Evolutionary conservation across 441 rosid species (phyloP).

Genomic region (Bruguiera hainesii): DNA sequence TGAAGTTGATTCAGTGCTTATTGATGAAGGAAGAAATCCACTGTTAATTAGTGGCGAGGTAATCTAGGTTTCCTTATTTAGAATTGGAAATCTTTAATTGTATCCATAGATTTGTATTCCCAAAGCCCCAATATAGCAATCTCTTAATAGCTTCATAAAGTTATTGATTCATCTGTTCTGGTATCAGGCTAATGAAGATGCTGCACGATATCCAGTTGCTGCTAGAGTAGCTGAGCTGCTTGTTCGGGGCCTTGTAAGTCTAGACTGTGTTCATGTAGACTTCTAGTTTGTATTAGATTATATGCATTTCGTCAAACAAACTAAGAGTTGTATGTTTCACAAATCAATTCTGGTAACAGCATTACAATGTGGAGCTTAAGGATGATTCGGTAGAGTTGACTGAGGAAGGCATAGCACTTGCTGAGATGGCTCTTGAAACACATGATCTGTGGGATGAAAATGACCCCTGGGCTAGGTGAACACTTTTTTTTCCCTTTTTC

Average conservation of each 20-base stretch:
- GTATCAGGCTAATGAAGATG: constrained; percentile 84
- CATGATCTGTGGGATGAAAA: constrained; percentile 94
- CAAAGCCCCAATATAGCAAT: not conserved
- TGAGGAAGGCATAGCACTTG: constrained; percentile 87
- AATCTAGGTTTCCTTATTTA: constrained; percentile 26
- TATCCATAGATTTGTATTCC: constrained; percentile 9
- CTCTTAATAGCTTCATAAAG: constrained; percentile 16
- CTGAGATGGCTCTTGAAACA: constrained; percentile 97
- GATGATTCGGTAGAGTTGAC: constrained; percentile 97
- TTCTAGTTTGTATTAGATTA: constrained; percentile 18
- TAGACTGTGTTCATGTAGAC: constrained; percentile 14
- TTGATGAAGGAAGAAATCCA: constrained; percentile 98
- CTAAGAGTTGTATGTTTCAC: constrained; percentile 9
- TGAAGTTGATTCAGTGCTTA: constrained; percentile 97
- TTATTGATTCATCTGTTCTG: constrained; percentile 20
- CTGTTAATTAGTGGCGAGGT: constrained; percentile 97
- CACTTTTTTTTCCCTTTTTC: constrained; percentile 12
- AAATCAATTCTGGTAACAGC: constrained; percentile 44
- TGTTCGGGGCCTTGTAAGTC: constrained; percentile 63
- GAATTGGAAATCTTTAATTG: constrained; percentile 6
- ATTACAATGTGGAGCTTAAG: constrained; percentile 83
- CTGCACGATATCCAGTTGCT: constrained; percentile 94
- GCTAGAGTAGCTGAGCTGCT: constrained; percentile 97
- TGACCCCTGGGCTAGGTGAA: constrained; percentile 98
- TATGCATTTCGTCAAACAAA: constrained; percentile 9